Evolutionary conservation across 2,329 filamentous ascomycete species (phyloP).

Genomic region (Pseudogymnoascus sp.): DNA sequence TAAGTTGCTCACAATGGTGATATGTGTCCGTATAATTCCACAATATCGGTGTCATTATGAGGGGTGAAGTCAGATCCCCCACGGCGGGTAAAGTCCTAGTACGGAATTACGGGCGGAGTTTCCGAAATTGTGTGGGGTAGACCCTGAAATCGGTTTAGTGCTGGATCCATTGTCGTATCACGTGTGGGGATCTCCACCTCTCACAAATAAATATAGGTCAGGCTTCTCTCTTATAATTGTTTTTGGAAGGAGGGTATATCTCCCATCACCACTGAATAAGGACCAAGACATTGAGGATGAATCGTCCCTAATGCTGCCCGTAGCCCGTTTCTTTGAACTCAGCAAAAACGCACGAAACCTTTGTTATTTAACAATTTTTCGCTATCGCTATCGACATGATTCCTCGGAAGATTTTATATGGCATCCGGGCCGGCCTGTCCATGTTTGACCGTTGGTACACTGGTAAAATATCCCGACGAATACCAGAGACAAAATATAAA

Average conservation of each 20-base stretch:
- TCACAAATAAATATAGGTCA: background rate
- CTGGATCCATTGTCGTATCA: background rate
- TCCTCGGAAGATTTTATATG: background rate
- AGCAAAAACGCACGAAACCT: background rate
- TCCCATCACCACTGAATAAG: background rate
- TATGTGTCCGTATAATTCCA: background rate
- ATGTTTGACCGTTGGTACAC: background rate
- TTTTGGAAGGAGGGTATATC: background rate
- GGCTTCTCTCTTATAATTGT: background rate
- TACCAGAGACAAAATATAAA: background rate
- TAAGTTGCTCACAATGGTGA: background rate
- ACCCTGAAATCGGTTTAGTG: background rate
- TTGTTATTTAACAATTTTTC: background rate
- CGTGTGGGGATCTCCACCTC: background rate
- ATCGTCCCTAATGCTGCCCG: background rate
- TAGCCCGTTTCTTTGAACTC: background rate
- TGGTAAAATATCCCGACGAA: background rate
- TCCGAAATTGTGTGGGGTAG: conserved; percentile 2
- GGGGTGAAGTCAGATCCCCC: conserved; percentile 2
- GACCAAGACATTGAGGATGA: background rate
- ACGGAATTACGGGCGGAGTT: conserved; percentile 5
- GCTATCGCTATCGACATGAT: background rate
- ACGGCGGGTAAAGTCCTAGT: conserved; percentile 2
- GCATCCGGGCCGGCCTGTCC: background rate
- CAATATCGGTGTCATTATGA: background rate